Base-by-base conservation (phyloP, 2,329 filamentous ascomycete genomes). In the Phialophora expanda region DNA sequence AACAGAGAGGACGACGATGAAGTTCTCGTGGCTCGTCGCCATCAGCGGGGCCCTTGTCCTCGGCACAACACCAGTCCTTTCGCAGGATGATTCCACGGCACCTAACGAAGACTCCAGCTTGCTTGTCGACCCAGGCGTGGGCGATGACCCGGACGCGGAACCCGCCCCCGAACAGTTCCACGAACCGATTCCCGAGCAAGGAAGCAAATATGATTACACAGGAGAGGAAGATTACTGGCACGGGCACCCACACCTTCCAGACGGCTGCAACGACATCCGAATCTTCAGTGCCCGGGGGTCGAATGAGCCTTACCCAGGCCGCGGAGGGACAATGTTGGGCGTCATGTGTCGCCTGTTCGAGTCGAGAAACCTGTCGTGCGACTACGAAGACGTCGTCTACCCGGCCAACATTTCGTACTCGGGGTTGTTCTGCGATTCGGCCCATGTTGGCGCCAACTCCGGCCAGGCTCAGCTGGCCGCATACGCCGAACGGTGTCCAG, bases 401-500 rank as follows among this genome's bases (percentile, higher is more conserved):
- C 64, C 66, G 8, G 66, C 66, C 38, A 64, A 67, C 65, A 67
- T 62, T 44, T 56, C 56, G 12, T 66, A 54, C 51, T 64, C 61
- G 14, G 64, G 61, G 1, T 11, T 63, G 11, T 68, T 48, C 48
- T 68, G 66, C 56, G 20, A 59, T 22, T 66, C 66, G n/a, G 56
- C 61, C 24, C 17, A 68, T 17, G 34, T 22, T 4, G 66, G 66
- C 30, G 55, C 59, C 5, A 14, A 12, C 22, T 51, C 53, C 20
- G 67, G 65, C 6, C 54, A 56, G 34, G 20, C 53, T 26, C 62
- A 69, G 41, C 53, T 69, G 67, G 55, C 50, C 9, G 51, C 26
- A 5, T 67, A 68, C 26, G 44, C 38, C 22, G 4, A 66, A 30
- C 53, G 61, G 6, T 76, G 75, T 51, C 74, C 74, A 14, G 50